Evolutionary conservation across 2,329 filamentous ascomycete genomes (phyloP).

Genomic region (Arachnopeziza araneosa): DNA sequence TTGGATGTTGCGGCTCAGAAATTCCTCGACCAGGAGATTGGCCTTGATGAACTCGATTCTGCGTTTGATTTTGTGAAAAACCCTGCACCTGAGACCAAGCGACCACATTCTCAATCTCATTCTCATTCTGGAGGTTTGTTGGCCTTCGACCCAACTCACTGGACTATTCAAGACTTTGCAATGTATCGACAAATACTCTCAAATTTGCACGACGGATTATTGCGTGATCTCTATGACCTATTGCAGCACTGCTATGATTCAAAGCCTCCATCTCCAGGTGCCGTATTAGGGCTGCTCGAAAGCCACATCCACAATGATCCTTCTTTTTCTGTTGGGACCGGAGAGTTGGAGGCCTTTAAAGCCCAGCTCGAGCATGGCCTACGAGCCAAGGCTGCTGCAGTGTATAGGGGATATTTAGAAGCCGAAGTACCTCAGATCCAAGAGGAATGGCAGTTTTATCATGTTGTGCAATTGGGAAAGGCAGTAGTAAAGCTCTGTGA

Average conservation of each 20-base stretch:
- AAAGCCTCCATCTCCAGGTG: conserved; percentile 78
- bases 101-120: conserved; percentile 25
- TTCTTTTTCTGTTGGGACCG: conserved; percentile 63
- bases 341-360: conserved; percentile 67
- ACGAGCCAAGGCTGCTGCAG: conserved; percentile 66
- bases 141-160: conserved; percentile 54
- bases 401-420: conserved; percentile 74
- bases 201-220: conserved; percentile 70
- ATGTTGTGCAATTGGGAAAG: conserved; percentile 85
- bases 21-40: conserved; percentile 77
- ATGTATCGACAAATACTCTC: conserved; percentile 71
- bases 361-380: conserved; percentile 68
- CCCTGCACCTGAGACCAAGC: conserved; percentile 58
- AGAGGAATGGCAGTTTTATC: conserved; percentile 82
- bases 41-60: conserved; percentile 73
- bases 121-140: conserved; percentile 37
- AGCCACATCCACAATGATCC: conserved; percentile 77
- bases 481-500: conserved; percentile 79
- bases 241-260: conserved; percentile 82
- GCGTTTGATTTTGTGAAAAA: conserved; percentile 80
- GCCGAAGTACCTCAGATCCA: conserved; percentile 74
- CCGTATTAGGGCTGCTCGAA: conserved; percentile 71
- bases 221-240: conserved; percentile 83
- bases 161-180: conserved; percentile 64
- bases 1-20: conserved; percentile 82